phyloP scores from a whole-genome alignment of 2,329 filamentous ascomycete species.

The Tympanopsis confertula region DNA sequence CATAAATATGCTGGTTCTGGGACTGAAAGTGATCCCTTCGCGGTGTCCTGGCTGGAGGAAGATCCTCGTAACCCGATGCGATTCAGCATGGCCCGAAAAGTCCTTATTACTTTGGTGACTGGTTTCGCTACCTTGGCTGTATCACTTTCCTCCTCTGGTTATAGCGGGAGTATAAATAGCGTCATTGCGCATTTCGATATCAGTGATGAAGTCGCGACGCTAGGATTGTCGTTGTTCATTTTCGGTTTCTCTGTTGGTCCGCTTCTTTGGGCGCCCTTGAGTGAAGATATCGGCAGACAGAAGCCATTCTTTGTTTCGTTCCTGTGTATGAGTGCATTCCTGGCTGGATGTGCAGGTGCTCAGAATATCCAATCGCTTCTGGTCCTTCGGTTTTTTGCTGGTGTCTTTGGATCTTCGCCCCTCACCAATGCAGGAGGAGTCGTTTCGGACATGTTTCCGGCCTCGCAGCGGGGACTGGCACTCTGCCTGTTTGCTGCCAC shows the following conservation, averaged over 20 bases:
- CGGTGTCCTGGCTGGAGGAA: slow-evolving; percentile 56
- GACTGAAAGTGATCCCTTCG: slow-evolving; percentile 54
- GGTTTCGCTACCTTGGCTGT: slow-evolving; percentile 51
- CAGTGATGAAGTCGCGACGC: not conserved
- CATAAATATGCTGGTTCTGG: slow-evolving; percentile 47
- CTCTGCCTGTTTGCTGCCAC: slow-evolving; percentile 26
- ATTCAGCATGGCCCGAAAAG: slow-evolving; percentile 46
- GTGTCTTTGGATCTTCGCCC: slow-evolving; percentile 26
- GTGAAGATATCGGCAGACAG: slow-evolving; percentile 19
- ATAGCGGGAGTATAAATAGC: not conserved
- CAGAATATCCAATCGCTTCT: slow-evolving; percentile 29
- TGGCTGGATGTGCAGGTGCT: slow-evolving; percentile 22
- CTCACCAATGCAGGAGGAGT: slow-evolving; percentile 31
- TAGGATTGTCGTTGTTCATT: not conserved
- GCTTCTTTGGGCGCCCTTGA: slow-evolving; percentile 19
- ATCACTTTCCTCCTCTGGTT: not conserved
- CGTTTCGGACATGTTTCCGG: slow-evolving; percentile 30
- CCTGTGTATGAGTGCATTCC: slow-evolving; percentile 18
- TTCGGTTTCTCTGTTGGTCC: slow-evolving; percentile 11
- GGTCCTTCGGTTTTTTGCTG: slow-evolving; percentile 29
- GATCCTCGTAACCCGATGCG: slow-evolving; percentile 59
- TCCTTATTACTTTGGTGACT: slow-evolving; percentile 50
- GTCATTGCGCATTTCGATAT: not conserved
- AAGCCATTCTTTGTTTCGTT: slow-evolving; percentile 20
- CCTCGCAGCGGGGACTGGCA: slow-evolving; percentile 24